Evolutionary conservation across 2,329 filamentous ascomycete species (phyloP).

Genomic region (Calonectria fujianensis): DNA sequence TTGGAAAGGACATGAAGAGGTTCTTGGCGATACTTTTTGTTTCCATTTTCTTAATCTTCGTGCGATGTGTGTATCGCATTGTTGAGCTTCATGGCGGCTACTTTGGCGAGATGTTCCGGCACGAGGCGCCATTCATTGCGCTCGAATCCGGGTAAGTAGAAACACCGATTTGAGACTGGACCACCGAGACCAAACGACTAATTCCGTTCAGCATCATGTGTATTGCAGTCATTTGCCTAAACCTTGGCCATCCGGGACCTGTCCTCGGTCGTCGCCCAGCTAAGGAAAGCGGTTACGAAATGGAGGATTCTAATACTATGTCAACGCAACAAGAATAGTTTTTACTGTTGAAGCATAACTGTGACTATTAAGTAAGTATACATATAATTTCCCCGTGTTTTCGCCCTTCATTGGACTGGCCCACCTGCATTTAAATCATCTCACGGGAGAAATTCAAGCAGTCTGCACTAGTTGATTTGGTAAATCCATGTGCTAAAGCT

Average conservation of each 20-base stretch:
- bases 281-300: background rate
- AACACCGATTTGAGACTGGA: no score
- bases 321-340: background rate
- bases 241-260: slow-evolving; percentile 1
- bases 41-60: slow-evolving; percentile 72
- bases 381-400: background rate
- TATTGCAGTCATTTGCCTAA: background rate
- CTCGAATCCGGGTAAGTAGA: slow-evolving; percentile 18
- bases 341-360: background rate
- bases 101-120: slow-evolving; percentile 35
- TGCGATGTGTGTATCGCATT: slow-evolving; percentile 73
- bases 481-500: background rate
- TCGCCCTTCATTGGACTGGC: background rate
- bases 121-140: slow-evolving; percentile 20
- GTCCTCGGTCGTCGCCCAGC: background rate
- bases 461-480: background rate
- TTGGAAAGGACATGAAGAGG: slow-evolving; percentile 43
- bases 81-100: slow-evolving; percentile 74
- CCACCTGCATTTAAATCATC: background rate
- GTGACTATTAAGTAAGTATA: background rate
- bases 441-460: background rate
- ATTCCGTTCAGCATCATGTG: background rate
- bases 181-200: background rate
- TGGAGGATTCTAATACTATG: background rate
- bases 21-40: slow-evolving; percentile 68